Percentiles rank a stretch among this genome's conserved stretches.
phyloP scores from a whole-genome alignment of 2,329 filamentous ascomycete species.

The Torrubiella hemipterigena region DNA sequence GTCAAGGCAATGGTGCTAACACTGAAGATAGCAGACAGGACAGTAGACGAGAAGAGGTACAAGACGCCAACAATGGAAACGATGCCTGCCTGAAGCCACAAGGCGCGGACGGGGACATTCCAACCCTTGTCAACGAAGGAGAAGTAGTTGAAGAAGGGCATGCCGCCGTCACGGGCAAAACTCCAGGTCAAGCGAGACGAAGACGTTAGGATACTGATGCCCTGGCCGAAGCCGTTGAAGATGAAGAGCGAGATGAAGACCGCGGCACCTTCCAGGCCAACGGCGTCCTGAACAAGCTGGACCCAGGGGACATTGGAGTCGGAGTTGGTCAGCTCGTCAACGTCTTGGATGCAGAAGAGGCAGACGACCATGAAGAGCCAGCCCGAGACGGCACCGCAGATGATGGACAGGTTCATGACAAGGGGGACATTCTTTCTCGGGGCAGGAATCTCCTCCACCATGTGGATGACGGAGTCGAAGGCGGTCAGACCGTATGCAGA shows the following conservation, averaged over 20 bases:
- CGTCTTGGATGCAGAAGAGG: conserved; percentile 35
- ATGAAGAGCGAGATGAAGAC: conserved; percentile 39
- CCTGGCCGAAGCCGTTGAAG: conserved; percentile 42
- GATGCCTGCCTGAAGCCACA: conserved; percentile 37
- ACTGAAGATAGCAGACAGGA: conserved; percentile 39
- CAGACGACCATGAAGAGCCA: conserved; percentile 40
- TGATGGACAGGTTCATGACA: conserved; percentile 39
- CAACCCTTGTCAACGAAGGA: conserved; percentile 28
- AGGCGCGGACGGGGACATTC: conserved; percentile 38
- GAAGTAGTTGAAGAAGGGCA: conserved; percentile 33
- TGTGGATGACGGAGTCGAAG: conserved; percentile 46
- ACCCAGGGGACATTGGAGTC: conserved; percentile 33
- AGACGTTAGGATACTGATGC: conserved; percentile 37
- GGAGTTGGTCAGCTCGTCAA: conserved; percentile 27
- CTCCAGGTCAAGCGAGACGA: conserved; percentile 41
- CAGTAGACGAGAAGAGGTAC: conserved; percentile 40
- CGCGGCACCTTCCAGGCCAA: conserved; percentile 24
- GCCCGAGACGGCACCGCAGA: conserved; percentile 34
- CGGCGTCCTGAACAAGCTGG: conserved; percentile 26
- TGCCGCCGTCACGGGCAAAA: conserved; percentile 39
- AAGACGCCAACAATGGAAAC: conserved; percentile 36
- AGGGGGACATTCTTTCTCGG: conserved; percentile 37
- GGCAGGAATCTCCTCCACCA: conserved; percentile 43
- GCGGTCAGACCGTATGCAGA: conserved; percentile 44
- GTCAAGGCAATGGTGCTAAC: conserved; percentile 45